These are phyloP conservation scores for Pseudogymnoascus sp. DNA, from an alignment of 2,329 filamentous ascomycete genomes.

Conservation along the genomic window DNA sequence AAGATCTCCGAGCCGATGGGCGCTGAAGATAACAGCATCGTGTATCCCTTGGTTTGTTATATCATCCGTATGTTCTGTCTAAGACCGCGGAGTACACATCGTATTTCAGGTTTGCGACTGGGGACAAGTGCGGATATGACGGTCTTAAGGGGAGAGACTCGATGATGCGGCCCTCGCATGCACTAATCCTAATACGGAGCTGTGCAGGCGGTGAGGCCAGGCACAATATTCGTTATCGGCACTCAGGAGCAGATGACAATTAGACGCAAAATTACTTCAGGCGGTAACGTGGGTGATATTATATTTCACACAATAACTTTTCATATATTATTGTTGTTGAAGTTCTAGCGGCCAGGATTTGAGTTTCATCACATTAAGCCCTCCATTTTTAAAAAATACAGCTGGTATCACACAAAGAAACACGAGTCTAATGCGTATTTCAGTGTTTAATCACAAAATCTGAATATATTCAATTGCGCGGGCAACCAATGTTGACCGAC, in stretches of 20 bases:
- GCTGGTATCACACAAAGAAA: neutral
- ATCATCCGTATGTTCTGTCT: neutral
- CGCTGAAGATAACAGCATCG: slow-evolving; percentile 31
- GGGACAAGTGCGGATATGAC: neutral
- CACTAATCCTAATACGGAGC: neutral
- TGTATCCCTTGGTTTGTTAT: neutral
- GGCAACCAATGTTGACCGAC: slow-evolving; percentile 38
- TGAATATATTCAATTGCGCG: neutral
- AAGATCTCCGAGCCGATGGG: slow-evolving; percentile 76
- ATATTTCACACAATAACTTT: neutral
- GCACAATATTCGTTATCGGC: neutral
- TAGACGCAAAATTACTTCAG: neutral
- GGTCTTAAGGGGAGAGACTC: slow-evolving; percentile 4
- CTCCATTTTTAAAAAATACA: neutral
- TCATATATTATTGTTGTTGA: neutral
- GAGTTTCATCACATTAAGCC: neutral
- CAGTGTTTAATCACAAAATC: neutral
- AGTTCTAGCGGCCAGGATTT: neutral
- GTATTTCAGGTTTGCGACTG: neutral
- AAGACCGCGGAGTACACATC: neutral
- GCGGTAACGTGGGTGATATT: neutral
- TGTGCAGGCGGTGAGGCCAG: neutral
- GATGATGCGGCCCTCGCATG: neutral
- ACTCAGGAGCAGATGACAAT: slow-evolving; percentile 1
- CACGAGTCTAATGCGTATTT: neutral